Evolutionary conservation across 495 filamentous ascomycete genomes (phyloP), one percentile per base, ranked within the genome.

Genomic region (Penicillium ucsense): DNA sequence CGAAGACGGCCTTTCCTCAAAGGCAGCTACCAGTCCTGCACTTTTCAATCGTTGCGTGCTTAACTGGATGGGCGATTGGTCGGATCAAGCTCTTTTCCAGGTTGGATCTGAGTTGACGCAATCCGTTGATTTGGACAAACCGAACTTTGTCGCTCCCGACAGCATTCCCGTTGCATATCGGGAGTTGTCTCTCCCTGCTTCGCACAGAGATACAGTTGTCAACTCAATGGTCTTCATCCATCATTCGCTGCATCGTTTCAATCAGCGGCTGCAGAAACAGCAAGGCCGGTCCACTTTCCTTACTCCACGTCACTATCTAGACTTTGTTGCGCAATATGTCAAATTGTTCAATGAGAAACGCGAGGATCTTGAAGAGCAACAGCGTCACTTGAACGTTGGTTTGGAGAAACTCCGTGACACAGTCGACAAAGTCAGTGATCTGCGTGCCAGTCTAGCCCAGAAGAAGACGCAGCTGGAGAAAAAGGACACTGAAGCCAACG

Each of bases 41-140:
- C 67, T 99, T 54, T 99, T 99, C 81, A 99, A 99, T 69, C 82
- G 92, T 72, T 99, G 92, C 60, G 92, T 99, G 38, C 82, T 99
- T 45, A 99, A 99, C 70, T 99, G 92, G 92, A 95, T 97, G 64
- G 92, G 92, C 41, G 92, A 99, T 70, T 99, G 92, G 92, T 97
- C 92, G 6, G 92, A 97, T 63, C 94, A 97, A 64, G 94, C 92
- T 27, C 81, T 99, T 35, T 99, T 94, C 84, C 94, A 97, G 67
- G 94, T 99, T 47, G 92, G 85, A 27, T 86, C 86, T 41, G 92
- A 99, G 65, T 76, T 99, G 43, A 99, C 94, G 3, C 88, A 95
- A 53, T 91, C 89, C 6, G 81, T 97, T 39, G 92, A 99, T 65
- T 77, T 99, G 35, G 91, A 97, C 61, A 84, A 88, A 44, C 72